Evolutionary conservation across 768 basidiomycete species (phyloP), one percentile per base, ranked within the genome.

Genomic region (Naganishia kalamii): DNA sequence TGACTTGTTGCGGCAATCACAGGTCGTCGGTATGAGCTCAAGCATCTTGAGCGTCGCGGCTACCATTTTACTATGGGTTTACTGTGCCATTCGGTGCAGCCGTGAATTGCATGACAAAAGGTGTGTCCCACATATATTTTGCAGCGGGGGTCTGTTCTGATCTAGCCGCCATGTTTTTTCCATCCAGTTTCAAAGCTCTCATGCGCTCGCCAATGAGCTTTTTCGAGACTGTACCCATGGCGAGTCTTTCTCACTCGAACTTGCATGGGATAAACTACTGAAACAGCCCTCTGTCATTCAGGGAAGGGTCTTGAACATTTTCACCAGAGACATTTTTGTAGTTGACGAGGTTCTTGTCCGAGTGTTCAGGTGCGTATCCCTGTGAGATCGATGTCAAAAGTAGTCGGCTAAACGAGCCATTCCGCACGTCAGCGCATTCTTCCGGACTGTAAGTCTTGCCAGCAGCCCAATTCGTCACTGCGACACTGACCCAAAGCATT

Each of bases 171-270:
- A 32, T 50, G 5, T 50, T 41, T 2, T 60, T n/a, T 23, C 33
- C 21, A 21, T 44, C 21, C 32, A 66, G 65, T 27, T 75, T 78
- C 63, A 64, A 63, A 50, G 84, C 90, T 2, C 82, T 98, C 35
- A 85, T 98, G 81, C 84, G 83, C 27, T 87, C 90, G 0, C 91
- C 91, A 0, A 77, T 93, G 70, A 86, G 84, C 70, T 97, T 90
- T 81, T 98, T 96, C 74, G 93, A 96, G 23, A 76, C 78, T 83
- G 61, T 96, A 92, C 0, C 93, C 92, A 57, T 57, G 54, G 54
- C 40, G 7, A 25, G 54, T 12, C 1, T 17, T 91, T 91, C 69
- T 84, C 88, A 88, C 88, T 70, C 54, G 82, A 66, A 37, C 7
- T 13, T 21, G 6, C 49, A n/a, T 4, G 30, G n/a, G n/a, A n/a